Conservation (phyloP, 2,329 filamentous ascomycete genomes). For the Colletotrichum australisinense region DNA sequence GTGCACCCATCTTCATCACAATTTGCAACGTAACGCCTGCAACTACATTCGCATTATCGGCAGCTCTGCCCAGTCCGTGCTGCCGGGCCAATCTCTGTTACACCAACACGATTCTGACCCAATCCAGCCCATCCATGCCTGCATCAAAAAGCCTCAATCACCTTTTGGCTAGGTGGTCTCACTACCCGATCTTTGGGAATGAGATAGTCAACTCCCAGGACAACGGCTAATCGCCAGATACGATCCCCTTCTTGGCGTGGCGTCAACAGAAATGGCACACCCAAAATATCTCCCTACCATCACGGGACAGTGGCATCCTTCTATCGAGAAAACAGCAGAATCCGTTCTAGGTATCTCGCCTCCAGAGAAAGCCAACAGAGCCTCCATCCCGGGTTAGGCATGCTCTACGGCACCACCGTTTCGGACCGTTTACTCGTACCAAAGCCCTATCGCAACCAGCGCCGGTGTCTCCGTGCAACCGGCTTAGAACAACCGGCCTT, state of each 20-base stretch:
- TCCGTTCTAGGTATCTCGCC: background rate
- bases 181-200: slow-evolving; percentile 1
- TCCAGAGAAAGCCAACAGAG: background rate
- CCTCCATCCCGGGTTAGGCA: background rate
- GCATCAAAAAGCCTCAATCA: background rate
- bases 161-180: slow-evolving; percentile 6
- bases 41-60: background rate
- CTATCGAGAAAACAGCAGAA: slow-evolving; percentile 11
- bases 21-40: background rate
- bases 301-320: slow-evolving; percentile 24
- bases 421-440: slow-evolving; percentile 15
- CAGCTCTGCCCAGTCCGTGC: background rate
- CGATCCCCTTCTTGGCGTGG: slow-evolving; percentile 14
- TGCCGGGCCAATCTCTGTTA: background rate
- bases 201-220: slow-evolving; percentile 2
- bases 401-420: background rate
- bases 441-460: background rate
- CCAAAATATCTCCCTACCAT: slow-evolving; percentile 19
- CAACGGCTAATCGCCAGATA: slow-evolving; percentile 9
- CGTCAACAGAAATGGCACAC: slow-evolving; percentile 8
- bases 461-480: background rate
- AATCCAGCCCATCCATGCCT: background rate
- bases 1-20: too few species aligned
- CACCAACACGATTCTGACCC: background rate
- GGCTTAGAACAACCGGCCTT: background rate